A percentile compares a stretch with the other conserved stretches of the same genome.
These are phyloP conservation scores for Porphyrellus cyaneotinctus DNA, from an alignment of 768 basidiomycete species.

Conservation along the genomic window DNA sequence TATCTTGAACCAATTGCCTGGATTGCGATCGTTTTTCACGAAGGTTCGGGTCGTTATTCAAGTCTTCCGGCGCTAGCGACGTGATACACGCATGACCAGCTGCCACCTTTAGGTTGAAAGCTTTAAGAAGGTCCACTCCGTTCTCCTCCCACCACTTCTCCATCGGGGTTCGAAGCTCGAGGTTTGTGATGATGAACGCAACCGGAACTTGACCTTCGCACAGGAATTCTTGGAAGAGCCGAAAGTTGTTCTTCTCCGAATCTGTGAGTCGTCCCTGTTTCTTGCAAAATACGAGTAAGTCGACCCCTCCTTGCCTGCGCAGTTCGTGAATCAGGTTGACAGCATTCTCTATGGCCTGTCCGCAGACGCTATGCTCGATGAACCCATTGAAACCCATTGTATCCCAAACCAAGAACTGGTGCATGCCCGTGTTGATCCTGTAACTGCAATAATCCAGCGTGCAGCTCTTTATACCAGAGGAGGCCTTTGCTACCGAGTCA, in stretches of 20 bases:
- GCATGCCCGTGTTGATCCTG: conserved; percentile 15
- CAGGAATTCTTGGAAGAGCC: conserved; percentile 36
- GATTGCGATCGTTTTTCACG: conserved; percentile 11
- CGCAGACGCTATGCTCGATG: conserved; percentile 2
- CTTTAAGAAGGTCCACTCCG: conserved; percentile 9
- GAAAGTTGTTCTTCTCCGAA: conserved; percentile 30
- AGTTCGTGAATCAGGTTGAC: conserved; percentile 30
- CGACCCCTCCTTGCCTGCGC: conserved; percentile 30
- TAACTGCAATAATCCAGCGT: conserved; percentile 32
- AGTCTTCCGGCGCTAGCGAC: conserved; percentile 4
- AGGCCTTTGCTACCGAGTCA: conserved; percentile 19
- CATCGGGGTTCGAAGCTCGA: conserved; percentile 30
- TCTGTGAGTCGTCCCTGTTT: conserved; percentile 28
- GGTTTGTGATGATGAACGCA: conserved; percentile 37
- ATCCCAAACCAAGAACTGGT: conserved; percentile 30
- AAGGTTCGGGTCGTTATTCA: neutral
- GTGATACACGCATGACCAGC: conserved; percentile 32
- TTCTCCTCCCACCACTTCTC: conserved; percentile 33
- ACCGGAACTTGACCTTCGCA: conserved; percentile 37
- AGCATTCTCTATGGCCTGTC: conserved; percentile 23
- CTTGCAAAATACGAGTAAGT: conserved; percentile 38
- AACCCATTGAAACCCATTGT: conserved; percentile 30
- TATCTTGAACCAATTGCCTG: conserved; percentile 10
- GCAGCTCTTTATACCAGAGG: conserved; percentile 27
- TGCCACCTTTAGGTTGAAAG: conserved; percentile 8